These are phyloP conservation scores for Geotrichum bryndzae DNA, from an alignment of 1,139 yeast species.

Conservation along the genomic window DNA sequence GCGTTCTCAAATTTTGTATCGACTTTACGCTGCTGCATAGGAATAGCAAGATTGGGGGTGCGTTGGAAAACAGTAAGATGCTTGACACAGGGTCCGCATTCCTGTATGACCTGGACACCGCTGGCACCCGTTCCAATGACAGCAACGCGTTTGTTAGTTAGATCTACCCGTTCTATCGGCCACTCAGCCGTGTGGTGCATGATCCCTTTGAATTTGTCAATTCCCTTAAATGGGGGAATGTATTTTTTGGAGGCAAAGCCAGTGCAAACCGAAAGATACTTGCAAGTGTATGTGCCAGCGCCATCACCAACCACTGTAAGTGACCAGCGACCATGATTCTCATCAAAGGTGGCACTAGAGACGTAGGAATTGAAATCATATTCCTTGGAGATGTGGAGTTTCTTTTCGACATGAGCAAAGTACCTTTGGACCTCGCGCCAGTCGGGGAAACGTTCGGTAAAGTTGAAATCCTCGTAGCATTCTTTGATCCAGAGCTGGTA, in stretches of 20 bases:
- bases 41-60: conserved; percentile 29
- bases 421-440: conserved; percentile 47
- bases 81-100: conserved; percentile 23
- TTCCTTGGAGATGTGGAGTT: conserved; percentile 36
- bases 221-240: conserved; percentile 29
- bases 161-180: conserved; percentile 39
- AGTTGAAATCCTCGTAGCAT: conserved; percentile 44
- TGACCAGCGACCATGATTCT: conserved; percentile 38
- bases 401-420: conserved; percentile 39
- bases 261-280: conserved; percentile 35
- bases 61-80: conserved; percentile 28
- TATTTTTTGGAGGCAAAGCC: conserved; percentile 31
- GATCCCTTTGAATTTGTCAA: conserved; percentile 42
- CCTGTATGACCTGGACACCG: conserved; percentile 42
- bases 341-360: conserved; percentile 35
- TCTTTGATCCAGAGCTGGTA: conserved; percentile 44
- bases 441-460: conserved; percentile 40
- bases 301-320: conserved; percentile 26
- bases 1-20: conserved; percentile 15
- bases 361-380: conserved; percentile 36
- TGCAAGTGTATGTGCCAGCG: conserved; percentile 26
- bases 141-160: conserved; percentile 38
- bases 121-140: conserved; percentile 45
- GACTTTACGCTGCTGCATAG: conserved; percentile 25
- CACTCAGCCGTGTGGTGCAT: conserved; percentile 48